These are phyloP conservation scores for Citrus medica DNA, from an alignment of 345 rosid species.

Conservation along the genomic window DNA sequence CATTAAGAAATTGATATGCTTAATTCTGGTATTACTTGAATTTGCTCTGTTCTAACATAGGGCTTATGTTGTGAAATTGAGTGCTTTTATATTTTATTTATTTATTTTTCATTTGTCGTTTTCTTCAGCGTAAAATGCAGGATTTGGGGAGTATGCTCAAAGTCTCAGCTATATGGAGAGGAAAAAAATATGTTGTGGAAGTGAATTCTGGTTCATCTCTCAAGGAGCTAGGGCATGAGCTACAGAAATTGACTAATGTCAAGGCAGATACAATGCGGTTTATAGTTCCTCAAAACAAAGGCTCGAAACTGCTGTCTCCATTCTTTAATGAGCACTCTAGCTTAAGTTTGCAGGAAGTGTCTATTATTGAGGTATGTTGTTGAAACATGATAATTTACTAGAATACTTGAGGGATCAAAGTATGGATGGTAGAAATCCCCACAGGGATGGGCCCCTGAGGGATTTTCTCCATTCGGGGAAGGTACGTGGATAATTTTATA, in stretches of 20 bases:
- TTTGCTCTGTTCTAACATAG: not conserved
- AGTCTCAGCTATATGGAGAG: constrained; percentile 67
- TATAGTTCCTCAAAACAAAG: constrained; percentile 63
- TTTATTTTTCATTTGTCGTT: not conserved
- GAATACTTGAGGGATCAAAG: not conserved
- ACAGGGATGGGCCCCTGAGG: too few relatives aligned
- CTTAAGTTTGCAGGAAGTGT: constrained; percentile 52
- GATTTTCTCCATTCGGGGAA: too few relatives aligned
- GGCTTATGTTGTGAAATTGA: not conserved
- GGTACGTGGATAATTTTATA: too few relatives aligned
- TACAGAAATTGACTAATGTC: constrained; percentile 64
- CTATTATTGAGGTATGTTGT: constrained; percentile 50
- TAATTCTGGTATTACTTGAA: not conserved
- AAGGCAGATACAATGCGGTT: constrained; percentile 73
- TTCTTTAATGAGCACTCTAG: constrained; percentile 57
- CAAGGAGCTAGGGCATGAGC: constrained; percentile 66
- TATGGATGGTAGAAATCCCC: too few relatives aligned
- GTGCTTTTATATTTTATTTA: not conserved
- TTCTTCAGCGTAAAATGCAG: constrained; percentile 38
- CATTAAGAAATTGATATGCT: not conserved
- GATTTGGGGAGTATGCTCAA: constrained; percentile 27
- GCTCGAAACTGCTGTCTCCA: constrained; percentile 69
- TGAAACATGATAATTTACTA: not conserved
- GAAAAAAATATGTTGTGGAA: constrained; percentile 55
- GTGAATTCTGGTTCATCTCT: constrained; percentile 49